Percentiles rank a stretch among this genome's conserved stretches.
Conservation (phyloP, 768 basidiomycete genomes). For the Leccinum sublutescens region DNA sequence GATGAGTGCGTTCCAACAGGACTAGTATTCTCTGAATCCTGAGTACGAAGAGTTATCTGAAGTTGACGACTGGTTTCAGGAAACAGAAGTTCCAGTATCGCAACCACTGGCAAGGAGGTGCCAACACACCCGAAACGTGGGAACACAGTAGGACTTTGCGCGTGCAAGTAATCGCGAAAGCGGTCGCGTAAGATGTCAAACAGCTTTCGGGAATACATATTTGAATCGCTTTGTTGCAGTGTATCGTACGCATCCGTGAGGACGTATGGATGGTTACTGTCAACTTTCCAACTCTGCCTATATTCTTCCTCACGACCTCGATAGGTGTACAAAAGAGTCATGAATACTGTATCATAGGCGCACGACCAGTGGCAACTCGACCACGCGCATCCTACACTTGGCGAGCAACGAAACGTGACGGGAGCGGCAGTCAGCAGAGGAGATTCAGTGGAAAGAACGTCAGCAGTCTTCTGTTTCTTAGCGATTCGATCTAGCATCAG, state of each 20-base stretch:
- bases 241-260: background rate
- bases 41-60: too few species aligned
- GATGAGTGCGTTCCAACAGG: too few species aligned
- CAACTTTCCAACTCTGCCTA: too few species aligned
- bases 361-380: background rate
- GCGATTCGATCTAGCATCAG: too few species aligned
- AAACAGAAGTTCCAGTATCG: too few species aligned
- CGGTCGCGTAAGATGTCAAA: background rate
- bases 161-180: background rate
- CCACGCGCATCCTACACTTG: background rate
- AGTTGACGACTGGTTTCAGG: too few species aligned
- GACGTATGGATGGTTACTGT: too few species aligned
- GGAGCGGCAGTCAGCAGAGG: background rate
- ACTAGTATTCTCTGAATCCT: too few species aligned
- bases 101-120: too few species aligned
- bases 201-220: background rate
- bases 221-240: background rate
- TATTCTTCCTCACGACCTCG: background rate
- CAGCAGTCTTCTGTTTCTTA: background rate
- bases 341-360: background rate
- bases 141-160: background rate
- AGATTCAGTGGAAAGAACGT: background rate
- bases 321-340: background rate
- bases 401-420: background rate
- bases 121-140: too few species aligned